Evolutionary conservation across 805 yeast species (phyloP).

Genomic region (Barnettozyma sp.): DNA sequence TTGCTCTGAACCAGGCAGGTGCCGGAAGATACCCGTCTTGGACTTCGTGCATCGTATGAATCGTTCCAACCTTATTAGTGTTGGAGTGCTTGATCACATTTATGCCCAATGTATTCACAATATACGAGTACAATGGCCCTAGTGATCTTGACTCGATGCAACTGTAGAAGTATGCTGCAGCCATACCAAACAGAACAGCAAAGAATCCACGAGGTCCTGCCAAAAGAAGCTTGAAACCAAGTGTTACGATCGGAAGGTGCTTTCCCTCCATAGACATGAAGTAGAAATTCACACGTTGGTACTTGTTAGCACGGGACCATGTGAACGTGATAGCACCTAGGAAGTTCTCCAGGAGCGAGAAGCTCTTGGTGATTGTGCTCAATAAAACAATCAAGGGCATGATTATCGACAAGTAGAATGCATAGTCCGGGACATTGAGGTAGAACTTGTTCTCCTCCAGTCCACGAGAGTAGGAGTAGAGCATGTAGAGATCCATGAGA

Average conservation of each 20-base stretch:
- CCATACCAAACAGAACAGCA: slow-evolving; percentile 42
- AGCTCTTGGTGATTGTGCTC: slow-evolving; percentile 27
- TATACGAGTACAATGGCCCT: slow-evolving; percentile 34
- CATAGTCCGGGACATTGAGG: slow-evolving; percentile 45
- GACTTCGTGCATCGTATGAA: slow-evolving; percentile 29
- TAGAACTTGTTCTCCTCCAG: slow-evolving; percentile 47
- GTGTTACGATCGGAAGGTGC: slow-evolving; percentile 43
- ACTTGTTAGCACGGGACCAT: slow-evolving; percentile 51
- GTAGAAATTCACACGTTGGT: slow-evolving; percentile 44
- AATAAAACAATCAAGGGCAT: slow-evolving; percentile 39
- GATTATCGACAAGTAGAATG: slow-evolving; percentile 44
- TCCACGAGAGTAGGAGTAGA: slow-evolving; percentile 50
- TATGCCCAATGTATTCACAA: slow-evolving; percentile 19
- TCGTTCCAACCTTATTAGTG: slow-evolving; percentile 28
- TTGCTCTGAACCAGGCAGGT: slow-evolving; percentile 37
- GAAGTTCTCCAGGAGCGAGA: slow-evolving; percentile 32
- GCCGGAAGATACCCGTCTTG: slow-evolving; percentile 51
- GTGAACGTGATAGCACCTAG: slow-evolving; percentile 49
- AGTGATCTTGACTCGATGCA: slow-evolving; percentile 51
- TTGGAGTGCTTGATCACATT: slow-evolving; percentile 19
- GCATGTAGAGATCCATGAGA: slow-evolving; percentile 46
- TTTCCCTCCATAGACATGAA: slow-evolving; percentile 53
- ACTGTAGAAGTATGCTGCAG: slow-evolving; percentile 51
- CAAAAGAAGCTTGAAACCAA: slow-evolving; percentile 37
- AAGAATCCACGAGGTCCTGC: slow-evolving; percentile 35